Percentiles rank a stretch among this genome's conserved stretches.
These are phyloP conservation scores for Cruciata laevipes DNA, from an alignment of 257 asterid species.

Conservation along the genomic window DNA sequence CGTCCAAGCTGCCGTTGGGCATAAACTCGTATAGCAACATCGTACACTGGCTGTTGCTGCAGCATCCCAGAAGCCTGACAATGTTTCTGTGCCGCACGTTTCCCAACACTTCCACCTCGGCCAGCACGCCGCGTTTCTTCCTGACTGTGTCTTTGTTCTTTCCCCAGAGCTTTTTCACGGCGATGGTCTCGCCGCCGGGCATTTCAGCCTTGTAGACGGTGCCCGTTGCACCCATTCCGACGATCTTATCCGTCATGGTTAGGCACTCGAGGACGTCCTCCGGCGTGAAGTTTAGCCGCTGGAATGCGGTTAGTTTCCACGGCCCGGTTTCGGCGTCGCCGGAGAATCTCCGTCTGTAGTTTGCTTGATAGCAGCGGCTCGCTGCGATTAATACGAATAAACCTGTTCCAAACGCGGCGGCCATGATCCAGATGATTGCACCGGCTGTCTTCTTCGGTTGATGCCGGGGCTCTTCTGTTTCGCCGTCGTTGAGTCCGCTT, in stretches of 20 bases:
- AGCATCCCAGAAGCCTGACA: slow-evolving; percentile 68
- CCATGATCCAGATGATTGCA: slow-evolving; percentile 71
- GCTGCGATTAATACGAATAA: slow-evolving; percentile 52
- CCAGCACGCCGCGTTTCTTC: slow-evolving; percentile 59
- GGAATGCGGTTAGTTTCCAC: slow-evolving; percentile 86
- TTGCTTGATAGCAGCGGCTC: slow-evolving; percentile 48
- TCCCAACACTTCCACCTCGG: slow-evolving; percentile 88
- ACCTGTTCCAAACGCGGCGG: slow-evolving; percentile 68
- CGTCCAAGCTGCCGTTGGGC: slow-evolving; percentile 88
- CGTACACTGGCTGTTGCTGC: slow-evolving; percentile 50
- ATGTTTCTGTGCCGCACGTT: slow-evolving; percentile 83
- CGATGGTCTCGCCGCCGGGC: slow-evolving; percentile 89
- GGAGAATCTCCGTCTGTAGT: slow-evolving; percentile 34
- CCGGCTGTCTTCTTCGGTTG: slow-evolving; percentile 60
- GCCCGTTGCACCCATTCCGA: slow-evolving; percentile 86
- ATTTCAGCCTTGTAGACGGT: slow-evolving; percentile 87
- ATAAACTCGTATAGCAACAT: slow-evolving; percentile 87
- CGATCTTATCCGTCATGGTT: slow-evolving; percentile 42
- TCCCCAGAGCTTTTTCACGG: slow-evolving; percentile 86
- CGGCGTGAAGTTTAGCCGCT: slow-evolving; percentile 67
- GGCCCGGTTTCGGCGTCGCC: slow-evolving; percentile 43
- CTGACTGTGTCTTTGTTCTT: slow-evolving; percentile 50
- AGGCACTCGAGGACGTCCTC: slow-evolving; percentile 64
- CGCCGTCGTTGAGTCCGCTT: slow-evolving; percentile 21
- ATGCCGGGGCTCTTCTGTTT: slow-evolving; percentile 25